phyloP scores from a whole-genome alignment of 805 yeast species.

The Hanseniaspora lindneri region DNA sequence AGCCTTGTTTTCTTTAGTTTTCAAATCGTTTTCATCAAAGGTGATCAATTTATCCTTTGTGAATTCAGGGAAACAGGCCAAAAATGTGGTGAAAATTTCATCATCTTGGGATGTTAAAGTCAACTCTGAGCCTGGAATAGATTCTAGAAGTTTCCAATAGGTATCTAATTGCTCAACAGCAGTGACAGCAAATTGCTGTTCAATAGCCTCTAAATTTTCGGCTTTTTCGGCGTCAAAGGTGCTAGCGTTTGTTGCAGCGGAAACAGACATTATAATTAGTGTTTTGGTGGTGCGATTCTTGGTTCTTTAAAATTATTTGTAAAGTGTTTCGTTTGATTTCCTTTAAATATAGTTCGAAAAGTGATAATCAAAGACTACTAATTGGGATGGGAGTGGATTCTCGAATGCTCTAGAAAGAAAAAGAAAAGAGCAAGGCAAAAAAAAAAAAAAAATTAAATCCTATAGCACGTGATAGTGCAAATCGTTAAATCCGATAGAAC shows the following conservation, averaged over 20 bases:
- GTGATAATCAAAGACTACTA: no score
- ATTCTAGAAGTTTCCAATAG: constrained; percentile 70
- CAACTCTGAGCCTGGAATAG: constrained; percentile 67
- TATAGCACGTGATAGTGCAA: no score
- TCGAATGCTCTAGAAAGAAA: no score
- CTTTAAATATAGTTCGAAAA: no score
- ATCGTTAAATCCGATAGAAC: no score
- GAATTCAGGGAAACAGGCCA: constrained; percentile 82
- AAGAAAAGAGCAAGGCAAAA: no score
- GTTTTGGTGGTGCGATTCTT: background rate
- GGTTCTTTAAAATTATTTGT: no score
- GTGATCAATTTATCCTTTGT: constrained; percentile 43
- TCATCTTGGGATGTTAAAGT: constrained; percentile 63
- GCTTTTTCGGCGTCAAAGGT: constrained; percentile 78
- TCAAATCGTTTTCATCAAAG: constrained; percentile 70
- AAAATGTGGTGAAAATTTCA: constrained; percentile 48
- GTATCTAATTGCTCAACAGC: constrained; percentile 94
- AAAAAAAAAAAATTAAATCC: no score
- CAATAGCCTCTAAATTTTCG: constrained; percentile 89
- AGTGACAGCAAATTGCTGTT: constrained; percentile 93
- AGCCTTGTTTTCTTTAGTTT: constrained; percentile 64
- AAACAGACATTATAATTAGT: constrained; percentile 8
- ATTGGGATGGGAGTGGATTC: no score
- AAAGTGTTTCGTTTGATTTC: no score
- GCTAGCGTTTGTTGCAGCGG: background rate